Evolutionary conservation across 1,284 basidiomycete species (phyloP), one percentile per base, ranked within the genome.

Genomic region (Anthracocystis panici-leucophaei): DNA sequence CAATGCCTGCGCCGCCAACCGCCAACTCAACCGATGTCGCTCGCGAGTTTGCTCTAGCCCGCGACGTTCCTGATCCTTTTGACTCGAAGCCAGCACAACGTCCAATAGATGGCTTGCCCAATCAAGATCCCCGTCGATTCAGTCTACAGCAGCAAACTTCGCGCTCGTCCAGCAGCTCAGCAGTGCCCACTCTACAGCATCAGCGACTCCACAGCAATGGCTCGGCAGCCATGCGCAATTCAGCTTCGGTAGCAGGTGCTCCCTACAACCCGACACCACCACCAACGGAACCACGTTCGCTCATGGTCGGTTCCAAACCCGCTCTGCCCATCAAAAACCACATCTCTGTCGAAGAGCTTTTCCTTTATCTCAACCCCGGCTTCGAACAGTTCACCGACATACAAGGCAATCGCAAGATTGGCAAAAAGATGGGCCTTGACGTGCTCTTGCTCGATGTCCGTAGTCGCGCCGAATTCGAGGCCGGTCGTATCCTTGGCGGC

Each of bases 401-500:
- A 2, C 35, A 62, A 16, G 83, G 81, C 27, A 53, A 59, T 29
- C 69, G 65, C 33, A 63, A 75, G 51, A 77, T 85, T 27, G 68
- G 66, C 46, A 81, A 78, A 41, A 72, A 71, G 56, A 21, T 40
- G 3, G 81, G 79, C 5, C 63, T 77, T 3, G 49, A 66, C 27
- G 64, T 94, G 7, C 87, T 98, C 6, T 82, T 97, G 16, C 87
- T 97, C 25, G 95, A 98, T 84, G 89, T 96, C 9, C 89, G 95
- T 23, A 89, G 90, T 10, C 88, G 93, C 42, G 89, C 89, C 5
- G 91, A 93, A 65, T 95, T 92, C 78, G 90, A 93, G 70, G 86
- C 82, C 10, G 92, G 91, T 57, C 91, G 91, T 71, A 92, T 97
- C 61, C 89, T 89, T 57, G 83, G 85, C 23, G 89, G 91, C 42